phyloP scores from a whole-genome alignment of 1,139 yeast genomes.

The Scheffersomyces lignicola region DNA sequence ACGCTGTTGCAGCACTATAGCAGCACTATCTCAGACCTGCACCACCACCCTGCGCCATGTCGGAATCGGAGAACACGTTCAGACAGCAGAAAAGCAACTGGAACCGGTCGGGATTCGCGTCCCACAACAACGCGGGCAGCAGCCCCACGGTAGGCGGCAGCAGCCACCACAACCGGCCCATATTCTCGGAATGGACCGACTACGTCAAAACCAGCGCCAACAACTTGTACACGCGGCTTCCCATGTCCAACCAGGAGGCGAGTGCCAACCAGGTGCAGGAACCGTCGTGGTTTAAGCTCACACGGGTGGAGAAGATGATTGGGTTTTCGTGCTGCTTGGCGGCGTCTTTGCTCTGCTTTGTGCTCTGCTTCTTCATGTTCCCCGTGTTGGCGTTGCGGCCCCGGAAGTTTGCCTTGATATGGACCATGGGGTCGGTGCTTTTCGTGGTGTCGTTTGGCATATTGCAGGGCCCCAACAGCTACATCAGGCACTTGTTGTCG shows the following conservation, averaged over 20 bases:
- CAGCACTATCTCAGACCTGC: too few relatives aligned
- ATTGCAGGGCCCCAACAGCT: conserved; percentile 86
- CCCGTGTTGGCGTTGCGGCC: conserved; percentile 92
- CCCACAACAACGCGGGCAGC: conserved; percentile 9
- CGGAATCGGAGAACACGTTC: conserved; percentile 45
- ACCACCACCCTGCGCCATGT: too few relatives aligned
- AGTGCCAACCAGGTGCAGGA: conserved; percentile 24
- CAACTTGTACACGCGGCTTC: conserved; percentile 41
- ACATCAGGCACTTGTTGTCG: conserved; percentile 71
- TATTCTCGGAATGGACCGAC: conserved; percentile 47
- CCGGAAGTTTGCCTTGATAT: conserved; percentile 81
- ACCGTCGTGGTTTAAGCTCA: conserved; percentile 59
- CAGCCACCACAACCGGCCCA: conserved; percentile 22
- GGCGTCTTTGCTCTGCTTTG: conserved; percentile 78
- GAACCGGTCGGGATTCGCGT: conserved; percentile 25
- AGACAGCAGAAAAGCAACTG: conserved; percentile 45
- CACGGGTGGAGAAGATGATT: conserved; percentile 76
- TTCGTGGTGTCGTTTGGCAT: conserved; percentile 90
- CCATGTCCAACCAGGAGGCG: conserved; percentile 24
- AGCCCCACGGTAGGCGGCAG: conserved; percentile 9
- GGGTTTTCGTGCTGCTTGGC: conserved; percentile 76
- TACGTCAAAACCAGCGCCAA: conserved; percentile 44
- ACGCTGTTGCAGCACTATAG: too few relatives aligned
- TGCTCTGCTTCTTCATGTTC: conserved; percentile 76
- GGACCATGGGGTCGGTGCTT: conserved; percentile 89